phyloP scores from a whole-genome alignment of 345 rosid species.

The Ceriops decandra region DNA sequence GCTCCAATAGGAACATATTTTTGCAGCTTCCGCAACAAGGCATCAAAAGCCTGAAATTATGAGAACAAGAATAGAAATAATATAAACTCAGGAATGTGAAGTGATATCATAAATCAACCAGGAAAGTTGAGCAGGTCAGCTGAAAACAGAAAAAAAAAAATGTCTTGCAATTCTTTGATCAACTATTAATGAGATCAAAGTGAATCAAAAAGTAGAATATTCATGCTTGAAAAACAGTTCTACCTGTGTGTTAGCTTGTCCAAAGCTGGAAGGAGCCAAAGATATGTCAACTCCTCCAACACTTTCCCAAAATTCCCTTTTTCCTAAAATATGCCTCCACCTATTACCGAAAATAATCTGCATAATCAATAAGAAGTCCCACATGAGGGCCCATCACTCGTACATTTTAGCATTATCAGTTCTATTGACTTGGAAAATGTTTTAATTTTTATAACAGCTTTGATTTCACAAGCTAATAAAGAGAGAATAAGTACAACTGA shows the following conservation, averaged over 20 bases:
- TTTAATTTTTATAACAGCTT: too few species aligned
- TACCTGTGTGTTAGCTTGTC: constrained; percentile 91
- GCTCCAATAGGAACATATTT: constrained; percentile 81
- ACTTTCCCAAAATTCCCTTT: constrained; percentile 90
- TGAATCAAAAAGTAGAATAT: constrained; percentile 1
- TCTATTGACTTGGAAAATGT: too few species aligned
- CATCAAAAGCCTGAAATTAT: constrained; percentile 61
- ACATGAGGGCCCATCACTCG: not conserved
- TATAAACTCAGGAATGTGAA: not conserved
- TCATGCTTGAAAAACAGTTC: constrained; percentile 1
- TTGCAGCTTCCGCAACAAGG: constrained; percentile 78
- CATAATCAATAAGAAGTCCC: constrained; percentile 19
- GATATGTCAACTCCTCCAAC: constrained; percentile 91
- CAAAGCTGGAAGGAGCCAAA: constrained; percentile 88
- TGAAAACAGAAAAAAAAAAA: too few species aligned
- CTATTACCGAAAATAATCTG: constrained; percentile 93
- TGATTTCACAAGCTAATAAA: too few species aligned
- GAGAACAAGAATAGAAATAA: not conserved
- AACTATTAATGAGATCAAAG: not conserved
- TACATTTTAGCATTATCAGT: too few species aligned
- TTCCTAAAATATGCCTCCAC: constrained; percentile 95
- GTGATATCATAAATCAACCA: not conserved
- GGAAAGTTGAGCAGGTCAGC: not conserved
- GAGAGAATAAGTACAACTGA: too few species aligned
- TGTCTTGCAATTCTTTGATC: too few species aligned